Evolutionary conservation across 2,329 filamentous ascomycete species (phyloP).

Genomic region (Fusarium caatingaense): DNA sequence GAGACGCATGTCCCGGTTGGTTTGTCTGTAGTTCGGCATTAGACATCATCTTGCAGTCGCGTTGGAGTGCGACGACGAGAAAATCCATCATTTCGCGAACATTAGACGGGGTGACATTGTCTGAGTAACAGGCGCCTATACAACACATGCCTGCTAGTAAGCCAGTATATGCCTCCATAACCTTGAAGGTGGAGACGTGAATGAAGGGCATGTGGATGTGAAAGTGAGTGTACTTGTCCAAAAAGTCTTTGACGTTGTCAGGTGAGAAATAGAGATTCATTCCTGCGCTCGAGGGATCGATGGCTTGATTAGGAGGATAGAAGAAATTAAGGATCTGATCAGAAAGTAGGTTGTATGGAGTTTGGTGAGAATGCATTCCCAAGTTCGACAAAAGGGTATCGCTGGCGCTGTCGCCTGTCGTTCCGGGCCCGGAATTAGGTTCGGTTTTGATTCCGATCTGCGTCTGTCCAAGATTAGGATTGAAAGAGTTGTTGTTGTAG

Average conservation of each 20-base stretch:
- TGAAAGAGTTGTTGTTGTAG: slow-evolving; percentile 71
- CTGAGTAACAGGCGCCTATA: slow-evolving; percentile 79
- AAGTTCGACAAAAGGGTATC: slow-evolving; percentile 61
- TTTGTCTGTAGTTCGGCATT: slow-evolving; percentile 35
- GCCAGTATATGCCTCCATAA: slow-evolving; percentile 73
- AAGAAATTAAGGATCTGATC: slow-evolving; percentile 68
- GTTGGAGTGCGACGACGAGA: slow-evolving; percentile 68
- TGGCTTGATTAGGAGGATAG: slow-evolving; percentile 58
- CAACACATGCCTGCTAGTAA: slow-evolving; percentile 77
- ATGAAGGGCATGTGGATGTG: slow-evolving; percentile 79
- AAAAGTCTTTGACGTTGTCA: slow-evolving; percentile 76
- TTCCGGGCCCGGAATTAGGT: slow-evolving; percentile 66
- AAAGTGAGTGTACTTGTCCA: slow-evolving; percentile 77
- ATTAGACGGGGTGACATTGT: slow-evolving; percentile 67
- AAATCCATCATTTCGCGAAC: slow-evolving; percentile 76
- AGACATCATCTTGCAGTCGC: slow-evolving; percentile 62
- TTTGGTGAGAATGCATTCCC: slow-evolving; percentile 60
- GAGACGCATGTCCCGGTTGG: slow-evolving; percentile 44
- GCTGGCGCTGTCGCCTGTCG: slow-evolving; percentile 60
- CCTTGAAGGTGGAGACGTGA: slow-evolving; percentile 77
- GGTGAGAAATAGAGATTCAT: slow-evolving; percentile 72
- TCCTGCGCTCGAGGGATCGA: slow-evolving; percentile 66
- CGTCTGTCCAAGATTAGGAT: slow-evolving; percentile 74
- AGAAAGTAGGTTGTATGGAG: slow-evolving; percentile 66
- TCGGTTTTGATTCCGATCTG: slow-evolving; percentile 77